Conservation (phyloP, 2,329 filamentous ascomycete species). For the Aureobasidium sp. region DNA sequence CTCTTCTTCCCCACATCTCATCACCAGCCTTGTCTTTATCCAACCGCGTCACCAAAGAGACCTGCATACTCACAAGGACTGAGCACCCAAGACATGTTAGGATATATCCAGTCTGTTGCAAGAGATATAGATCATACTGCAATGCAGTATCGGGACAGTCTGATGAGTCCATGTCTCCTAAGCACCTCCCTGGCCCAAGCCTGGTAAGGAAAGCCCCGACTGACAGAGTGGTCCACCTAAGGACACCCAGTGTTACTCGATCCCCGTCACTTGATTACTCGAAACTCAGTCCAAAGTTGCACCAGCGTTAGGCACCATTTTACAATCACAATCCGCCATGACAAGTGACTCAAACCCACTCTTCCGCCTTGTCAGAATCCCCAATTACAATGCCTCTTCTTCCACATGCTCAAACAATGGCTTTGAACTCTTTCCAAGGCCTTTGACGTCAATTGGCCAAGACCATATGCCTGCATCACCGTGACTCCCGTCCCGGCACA, state of each 20-base stretch:
- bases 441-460: constrained; percentile 1
- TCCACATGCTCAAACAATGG: background rate
- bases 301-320: background rate
- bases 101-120: background rate
- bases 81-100: background rate
- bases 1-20: background rate
- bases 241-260: background rate
- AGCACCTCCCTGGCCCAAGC: background rate
- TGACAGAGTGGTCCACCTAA: background rate
- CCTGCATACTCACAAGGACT: background rate
- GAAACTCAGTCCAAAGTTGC: background rate
- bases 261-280: background rate
- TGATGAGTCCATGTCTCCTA: background rate
- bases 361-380: background rate
- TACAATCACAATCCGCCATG: background rate
- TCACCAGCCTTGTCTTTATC: background rate
- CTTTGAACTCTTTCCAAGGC: background rate
- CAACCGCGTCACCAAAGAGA: background rate
- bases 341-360: background rate
- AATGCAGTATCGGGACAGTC: background rate
- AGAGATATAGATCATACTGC: background rate
- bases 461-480: background rate
- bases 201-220: background rate
- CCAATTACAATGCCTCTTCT: background rate
- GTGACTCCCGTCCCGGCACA: background rate